Conservation (phyloP, 2,329 filamentous ascomycete genomes). For the Botrytis byssoidea region DNA sequence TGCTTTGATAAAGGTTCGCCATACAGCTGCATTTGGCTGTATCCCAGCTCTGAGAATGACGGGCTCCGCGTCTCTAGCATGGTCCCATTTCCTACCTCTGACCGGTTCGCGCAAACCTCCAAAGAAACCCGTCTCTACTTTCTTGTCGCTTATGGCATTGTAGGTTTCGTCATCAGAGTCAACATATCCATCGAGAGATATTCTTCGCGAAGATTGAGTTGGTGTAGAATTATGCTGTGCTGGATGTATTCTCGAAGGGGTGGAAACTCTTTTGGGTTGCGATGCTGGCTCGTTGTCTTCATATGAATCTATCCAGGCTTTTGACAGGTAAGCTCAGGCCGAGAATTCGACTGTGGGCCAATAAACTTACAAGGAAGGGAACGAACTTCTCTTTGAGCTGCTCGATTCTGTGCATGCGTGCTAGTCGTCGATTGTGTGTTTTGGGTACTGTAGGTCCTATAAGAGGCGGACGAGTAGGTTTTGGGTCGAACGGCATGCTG, state of each 20-base stretch:
- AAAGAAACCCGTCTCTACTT: conserved; percentile 37
- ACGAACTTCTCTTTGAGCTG: conserved; percentile 32
- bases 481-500: conserved; percentile 27
- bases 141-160: conserved; percentile 28
- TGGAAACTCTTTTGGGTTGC: conserved; percentile 31
- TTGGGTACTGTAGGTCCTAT: conserved; percentile 21
- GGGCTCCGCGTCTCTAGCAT: conserved; percentile 38
- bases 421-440: conserved; percentile 32
- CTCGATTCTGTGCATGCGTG: conserved; percentile 30
- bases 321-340: conserved; percentile 21
- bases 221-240: conserved; percentile 35
- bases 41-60: conserved; percentile 37
- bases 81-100: conserved; percentile 40
- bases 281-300: conserved; percentile 32
- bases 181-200: conserved; percentile 39
- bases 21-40: conserved; percentile 31
- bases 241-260: conserved; percentile 33
- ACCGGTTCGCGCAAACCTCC: conserved; percentile 37
- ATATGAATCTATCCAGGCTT: conserved; percentile 40
- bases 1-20: conserved; percentile 37
- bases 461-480: conserved; percentile 33
- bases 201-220: conserved; percentile 28
- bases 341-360: conserved; percentile 2
- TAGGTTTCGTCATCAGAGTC: conserved; percentile 33
- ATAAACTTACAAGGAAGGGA: conserved; percentile 36